phyloP scores from a whole-genome alignment of 495 filamentous ascomycete species.

The Terfezia claveryi region DNA sequence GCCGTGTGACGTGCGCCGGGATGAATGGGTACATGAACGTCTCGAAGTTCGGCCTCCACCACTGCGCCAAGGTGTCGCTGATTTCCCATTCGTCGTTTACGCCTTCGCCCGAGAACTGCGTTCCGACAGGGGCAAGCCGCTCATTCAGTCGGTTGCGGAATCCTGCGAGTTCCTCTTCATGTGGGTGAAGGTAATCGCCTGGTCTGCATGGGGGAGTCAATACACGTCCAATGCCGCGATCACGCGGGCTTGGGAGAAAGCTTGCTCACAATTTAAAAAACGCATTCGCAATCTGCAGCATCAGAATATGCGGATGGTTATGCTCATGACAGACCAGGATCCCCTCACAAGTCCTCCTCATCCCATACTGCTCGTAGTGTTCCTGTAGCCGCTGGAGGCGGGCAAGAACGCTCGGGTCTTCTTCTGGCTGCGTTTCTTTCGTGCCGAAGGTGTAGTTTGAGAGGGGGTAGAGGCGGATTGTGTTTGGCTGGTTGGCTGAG shows the following conservation, averaged over 20 bases:
- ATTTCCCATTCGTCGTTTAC: conserved; percentile 82
- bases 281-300: conserved; percentile 97
- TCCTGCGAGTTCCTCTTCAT: conserved; percentile 76
- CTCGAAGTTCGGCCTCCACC: conserved; percentile 98
- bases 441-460: conserved; percentile 98
- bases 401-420: conserved; percentile 84
- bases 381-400: conserved; percentile 83
- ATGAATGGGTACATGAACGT: conserved; percentile 99
- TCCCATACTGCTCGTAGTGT: conserved; percentile 77
- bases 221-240: background rate
- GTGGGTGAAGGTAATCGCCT: conserved; percentile 78
- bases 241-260: background rate
- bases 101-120: conserved; percentile 65
- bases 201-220: conserved; percentile 30
- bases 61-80: conserved; percentile 82
- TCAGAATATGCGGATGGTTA: conserved; percentile 92
- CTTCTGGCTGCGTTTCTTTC: conserved; percentile 93
- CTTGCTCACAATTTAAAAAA: conserved; percentile 78
- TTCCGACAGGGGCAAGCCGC: conserved; percentile 73
- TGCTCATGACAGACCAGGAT: conserved; percentile 95
- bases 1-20: conserved; percentile 79
- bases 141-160: conserved; percentile 87
- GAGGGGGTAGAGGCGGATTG: conserved; percentile 81
- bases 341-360: conserved; percentile 92
- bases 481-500: conserved; percentile 68